phyloP scores from a whole-genome alignment of 257 asterid species.

The Voacanga thouarsii region DNA sequence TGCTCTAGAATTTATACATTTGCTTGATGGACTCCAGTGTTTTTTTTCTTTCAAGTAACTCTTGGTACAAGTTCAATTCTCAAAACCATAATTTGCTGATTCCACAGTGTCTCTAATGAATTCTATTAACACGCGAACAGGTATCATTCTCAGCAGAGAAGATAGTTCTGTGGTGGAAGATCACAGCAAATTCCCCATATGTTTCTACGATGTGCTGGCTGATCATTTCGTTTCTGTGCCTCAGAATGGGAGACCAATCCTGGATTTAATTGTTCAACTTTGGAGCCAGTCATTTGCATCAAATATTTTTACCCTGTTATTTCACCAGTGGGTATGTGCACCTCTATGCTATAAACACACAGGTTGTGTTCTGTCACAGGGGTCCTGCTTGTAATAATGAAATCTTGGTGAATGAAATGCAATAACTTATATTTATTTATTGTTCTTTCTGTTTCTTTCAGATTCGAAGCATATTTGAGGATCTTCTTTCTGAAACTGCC shows the following conservation, averaged over 20 bases:
- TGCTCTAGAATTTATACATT: neutral
- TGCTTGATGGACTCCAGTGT: neutral
- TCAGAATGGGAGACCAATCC: constrained; percentile 58
- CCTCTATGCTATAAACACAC: neutral
- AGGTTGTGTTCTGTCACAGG: neutral
- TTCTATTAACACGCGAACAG: constrained; percentile 36
- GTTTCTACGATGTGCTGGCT: constrained; percentile 79
- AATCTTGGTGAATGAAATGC: neutral
- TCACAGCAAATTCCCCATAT: constrained; percentile 52
- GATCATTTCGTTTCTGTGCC: constrained; percentile 69
- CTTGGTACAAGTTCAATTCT: neutral
- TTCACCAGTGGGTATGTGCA: constrained; percentile 90
- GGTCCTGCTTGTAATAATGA: neutral
- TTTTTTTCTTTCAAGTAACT: neutral
- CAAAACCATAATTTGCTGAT: neutral
- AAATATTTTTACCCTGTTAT: constrained; percentile 68
- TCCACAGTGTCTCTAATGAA: neutral
- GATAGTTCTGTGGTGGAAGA: constrained; percentile 50
- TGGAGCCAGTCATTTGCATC: constrained; percentile 99
- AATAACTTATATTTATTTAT: neutral
- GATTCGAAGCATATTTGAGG: neutral
- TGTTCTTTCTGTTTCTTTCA: neutral
- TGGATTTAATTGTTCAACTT: constrained; percentile 60
- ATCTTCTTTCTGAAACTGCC: neutral
- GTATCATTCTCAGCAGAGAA: constrained; percentile 60